Conservation (phyloP, 1,284 basidiomycete species). For the Tilletia horrida region DNA sequence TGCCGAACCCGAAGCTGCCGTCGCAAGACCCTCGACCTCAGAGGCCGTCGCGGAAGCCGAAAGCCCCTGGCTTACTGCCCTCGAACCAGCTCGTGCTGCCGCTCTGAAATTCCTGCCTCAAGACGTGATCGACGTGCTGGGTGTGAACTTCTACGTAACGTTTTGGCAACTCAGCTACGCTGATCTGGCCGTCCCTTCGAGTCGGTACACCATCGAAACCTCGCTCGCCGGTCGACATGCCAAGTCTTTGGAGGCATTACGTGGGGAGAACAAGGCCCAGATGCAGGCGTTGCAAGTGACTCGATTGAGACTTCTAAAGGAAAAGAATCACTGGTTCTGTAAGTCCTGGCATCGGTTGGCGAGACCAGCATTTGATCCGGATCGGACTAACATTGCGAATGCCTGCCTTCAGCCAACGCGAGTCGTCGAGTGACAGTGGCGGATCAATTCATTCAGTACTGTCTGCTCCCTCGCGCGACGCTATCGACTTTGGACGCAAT, state of each 20-base stretch:
- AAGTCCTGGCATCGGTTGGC: neutral
- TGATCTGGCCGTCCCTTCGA: constrained; percentile 51
- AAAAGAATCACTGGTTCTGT: constrained; percentile 83
- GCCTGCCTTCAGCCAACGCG: neutral
- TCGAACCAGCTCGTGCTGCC: constrained; percentile 37
- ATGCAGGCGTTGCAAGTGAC: constrained; percentile 69
- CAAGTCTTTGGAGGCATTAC: constrained; percentile 23
- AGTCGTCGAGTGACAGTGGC: constrained; percentile 23
- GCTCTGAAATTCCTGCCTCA: constrained; percentile 37
- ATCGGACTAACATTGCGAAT: neutral
- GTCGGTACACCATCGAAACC: constrained; percentile 52
- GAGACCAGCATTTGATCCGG: neutral
- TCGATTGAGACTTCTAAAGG: constrained; percentile 70
- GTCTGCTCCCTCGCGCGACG: constrained; percentile 84
- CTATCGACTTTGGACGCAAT: constrained; percentile 94
- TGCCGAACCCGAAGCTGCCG: constrained; percentile 5
- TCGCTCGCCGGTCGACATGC: constrained; percentile 23
- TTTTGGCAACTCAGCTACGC: constrained; percentile 53
- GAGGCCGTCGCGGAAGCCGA: neutral
- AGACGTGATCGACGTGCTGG: constrained; percentile 30
- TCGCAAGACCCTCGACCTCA: neutral
- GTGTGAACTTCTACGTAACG: constrained; percentile 48
- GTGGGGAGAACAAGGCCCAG: constrained; percentile 70
- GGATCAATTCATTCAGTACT: constrained; percentile 72
- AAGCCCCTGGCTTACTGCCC: constrained; percentile 41